Base-by-base conservation (phyloP, 2,329 filamentous ascomycete species). In the Colletotrichum eremochloae region DNA sequence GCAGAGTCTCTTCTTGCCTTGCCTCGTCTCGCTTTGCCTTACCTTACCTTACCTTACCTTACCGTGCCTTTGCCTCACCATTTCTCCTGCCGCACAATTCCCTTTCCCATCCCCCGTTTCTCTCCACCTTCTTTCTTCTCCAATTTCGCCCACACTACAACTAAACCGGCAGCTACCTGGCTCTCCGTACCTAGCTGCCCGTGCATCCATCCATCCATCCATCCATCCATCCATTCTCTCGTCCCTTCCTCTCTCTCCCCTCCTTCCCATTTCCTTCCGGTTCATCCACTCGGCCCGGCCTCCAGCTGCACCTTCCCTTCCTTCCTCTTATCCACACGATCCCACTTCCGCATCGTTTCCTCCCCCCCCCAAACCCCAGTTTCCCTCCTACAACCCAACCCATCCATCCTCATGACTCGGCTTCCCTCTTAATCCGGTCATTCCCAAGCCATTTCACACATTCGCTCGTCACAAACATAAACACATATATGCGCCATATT, bases 301-400 rank as follows among this genome's bases (percentile, higher is more conserved):
- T 31, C 24, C 60, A 68, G 31, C 60, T 67, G 56, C 56, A 52
- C 58, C 50, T 63, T 29, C 53, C 60, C 67, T 56, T 67, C 58
- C 53, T 62, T 67, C 58, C 53, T 62, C 53, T 58, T 53, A 74
- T 68, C 63, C 63, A 70, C 71, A 73, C 33, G 42, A 64, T 68
- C 71, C 69, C 63, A 73, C 70, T 63, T 72, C 58, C 62, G 50
- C 64, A 50, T 63, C 40, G 15, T 44, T 55, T 48, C 68, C 70
- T 65, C 55, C 48, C 24, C 24, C 24, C 24, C 48, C 58, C 58
- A 36, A 50, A 68, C 69, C 63, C 68, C 69, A 50, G 63, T 44
- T 64, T 68, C 63, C 36, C 68, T 72, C 50, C 55, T 53, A 48
- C 68, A 68, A 48, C 58, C n/a, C 40, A 60, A 36, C 57, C 20